Base-by-base conservation (phyloP, 2,329 filamentous ascomycete genomes). In the Diaporthe velutina region DNA sequence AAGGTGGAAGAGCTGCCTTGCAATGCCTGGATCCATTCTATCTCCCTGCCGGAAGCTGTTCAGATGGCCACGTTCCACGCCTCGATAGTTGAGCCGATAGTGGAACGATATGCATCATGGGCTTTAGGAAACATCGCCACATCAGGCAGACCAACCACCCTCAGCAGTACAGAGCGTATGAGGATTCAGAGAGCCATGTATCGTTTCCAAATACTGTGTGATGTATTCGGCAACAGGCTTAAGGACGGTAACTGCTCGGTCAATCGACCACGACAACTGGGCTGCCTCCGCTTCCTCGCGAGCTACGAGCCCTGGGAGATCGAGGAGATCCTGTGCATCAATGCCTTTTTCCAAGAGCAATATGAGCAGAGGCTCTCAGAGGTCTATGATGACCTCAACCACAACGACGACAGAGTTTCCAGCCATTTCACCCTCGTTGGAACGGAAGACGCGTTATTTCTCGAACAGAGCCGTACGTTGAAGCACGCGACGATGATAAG, bases 271-370 rank as follows among this genome's bases (percentile, higher is more conserved):
- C 40, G 64, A 40, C 33, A 68, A 1, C 64, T 68, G 4, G 33
- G 48, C 15, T 68, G 64, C 10, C 45, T 68, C 15, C 33, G 48
- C 17, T 68, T 68, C 48, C 64, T 68, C 15, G 13, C 64, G n/a
- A 12, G 45, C 33, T 68, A 68, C 5, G 64, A 68, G 5, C 64
- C 64, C 2, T 68, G 64, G 64, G 64, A 68, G 17, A 54, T 40
- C 9, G 64, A 68, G 33, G 64, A 68, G 33, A 68, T 68, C 9
- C 48, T 68, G 3, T 68, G 64, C 48, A 54, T 68, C 64, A 68
- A 68, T 8, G 7, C 22, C 15, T 68, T 54, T 12, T 28, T 54
- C 15, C 45, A 68, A 19, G 22, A 35, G 12, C 7, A 54, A 4
- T 68, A 68, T 6, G 15, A 68, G 30, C 28, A 19, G 33, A 68